A percentile compares a stretch with the other conserved stretches of the same genome.
Evolutionary conservation across 1,284 basidiomycete species (phyloP).

Genomic region (Cryptococcus sp.): DNA sequence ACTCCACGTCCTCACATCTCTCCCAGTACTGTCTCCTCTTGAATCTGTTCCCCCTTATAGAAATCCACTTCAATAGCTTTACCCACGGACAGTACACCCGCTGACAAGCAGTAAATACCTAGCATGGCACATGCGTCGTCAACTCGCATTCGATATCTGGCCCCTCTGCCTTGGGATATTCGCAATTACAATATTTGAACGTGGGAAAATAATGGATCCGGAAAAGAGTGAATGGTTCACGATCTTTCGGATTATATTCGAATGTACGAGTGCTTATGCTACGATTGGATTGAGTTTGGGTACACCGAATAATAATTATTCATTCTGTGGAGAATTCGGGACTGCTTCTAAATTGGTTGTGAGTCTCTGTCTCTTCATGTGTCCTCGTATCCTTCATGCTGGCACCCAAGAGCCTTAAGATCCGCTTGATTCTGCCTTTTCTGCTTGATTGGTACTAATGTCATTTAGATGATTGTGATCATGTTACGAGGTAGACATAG

Average conservation of each 20-base stretch:
- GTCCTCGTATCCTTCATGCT: neutral
- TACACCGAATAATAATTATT: conserved; percentile 35
- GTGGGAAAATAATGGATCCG: conserved; percentile 25
- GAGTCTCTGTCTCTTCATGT: conserved; percentile 6
- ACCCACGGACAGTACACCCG: neutral
- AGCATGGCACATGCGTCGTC: conserved; percentile 31
- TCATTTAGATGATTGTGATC: conserved; percentile 30
- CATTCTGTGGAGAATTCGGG: conserved; percentile 34
- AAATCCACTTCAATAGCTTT: neutral
- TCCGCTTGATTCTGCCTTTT: neutral
- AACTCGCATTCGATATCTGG: conserved; percentile 41
- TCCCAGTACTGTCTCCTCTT: too few species aligned
- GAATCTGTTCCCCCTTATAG: too few species aligned
- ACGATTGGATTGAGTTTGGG: conserved; percentile 33
- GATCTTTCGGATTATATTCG: conserved; percentile 34
- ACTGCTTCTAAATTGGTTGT: conserved; percentile 41
- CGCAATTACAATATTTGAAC: conserved; percentile 30
- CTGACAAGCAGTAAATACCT: conserved; percentile 29
- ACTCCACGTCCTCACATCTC: neutral
- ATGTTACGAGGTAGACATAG: conserved; percentile 44
- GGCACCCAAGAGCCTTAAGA: neutral
- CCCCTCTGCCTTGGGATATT: conserved; percentile 30
- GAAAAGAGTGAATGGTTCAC: conserved; percentile 26
- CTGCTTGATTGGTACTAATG: too few species aligned
- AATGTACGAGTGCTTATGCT: conserved; percentile 33